These are phyloP conservation scores for Aspergillus caelatus DNA, from an alignment of 2,329 filamentous ascomycete genomes.

Conservation along the genomic window DNA sequence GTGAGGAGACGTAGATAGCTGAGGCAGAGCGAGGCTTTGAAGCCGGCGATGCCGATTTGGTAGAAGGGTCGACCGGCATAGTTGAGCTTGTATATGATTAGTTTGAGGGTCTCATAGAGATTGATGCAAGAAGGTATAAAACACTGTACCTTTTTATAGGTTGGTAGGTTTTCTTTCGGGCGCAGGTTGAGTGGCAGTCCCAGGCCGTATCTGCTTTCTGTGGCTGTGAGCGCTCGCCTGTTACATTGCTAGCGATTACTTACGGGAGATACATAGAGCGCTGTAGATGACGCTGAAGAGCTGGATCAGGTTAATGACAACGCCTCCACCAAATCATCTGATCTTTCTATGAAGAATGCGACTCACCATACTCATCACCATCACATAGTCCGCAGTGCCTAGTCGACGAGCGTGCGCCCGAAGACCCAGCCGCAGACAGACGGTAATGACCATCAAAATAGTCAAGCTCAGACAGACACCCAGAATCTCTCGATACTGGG, in stretches of 20 bases:
- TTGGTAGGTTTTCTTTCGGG: constrained; percentile 45
- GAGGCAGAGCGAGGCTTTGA: constrained; percentile 58
- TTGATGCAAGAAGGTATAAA: background rate
- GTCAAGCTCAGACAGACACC: constrained; percentile 51
- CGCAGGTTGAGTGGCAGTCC: constrained; percentile 51
- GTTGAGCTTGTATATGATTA: constrained; percentile 46
- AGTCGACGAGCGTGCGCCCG: constrained; percentile 48
- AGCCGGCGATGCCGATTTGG: constrained; percentile 58
- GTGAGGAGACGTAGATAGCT: constrained; percentile 57
- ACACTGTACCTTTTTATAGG: constrained; percentile 45
- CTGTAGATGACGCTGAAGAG: background rate
- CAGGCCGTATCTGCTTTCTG: constrained; percentile 58
- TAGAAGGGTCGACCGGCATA: constrained; percentile 59
- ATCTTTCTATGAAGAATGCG: background rate
- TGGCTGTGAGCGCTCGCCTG: background rate
- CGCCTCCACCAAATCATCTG: background rate
- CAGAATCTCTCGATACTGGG: constrained; percentile 54
- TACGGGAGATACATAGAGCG: background rate
- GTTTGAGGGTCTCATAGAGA: background rate
- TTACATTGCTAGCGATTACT: background rate
- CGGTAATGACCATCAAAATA: constrained; percentile 46
- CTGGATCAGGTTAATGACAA: background rate
- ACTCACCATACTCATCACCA: constrained; percentile 36
- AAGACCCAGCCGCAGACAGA: constrained; percentile 48
- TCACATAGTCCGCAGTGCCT: constrained; percentile 52